Percentiles rank a stretch among this genome's conserved stretches.
Evolutionary conservation across 495 filamentous ascomycete genomes (phyloP).

Genomic region (Arthonia radiata): DNA sequence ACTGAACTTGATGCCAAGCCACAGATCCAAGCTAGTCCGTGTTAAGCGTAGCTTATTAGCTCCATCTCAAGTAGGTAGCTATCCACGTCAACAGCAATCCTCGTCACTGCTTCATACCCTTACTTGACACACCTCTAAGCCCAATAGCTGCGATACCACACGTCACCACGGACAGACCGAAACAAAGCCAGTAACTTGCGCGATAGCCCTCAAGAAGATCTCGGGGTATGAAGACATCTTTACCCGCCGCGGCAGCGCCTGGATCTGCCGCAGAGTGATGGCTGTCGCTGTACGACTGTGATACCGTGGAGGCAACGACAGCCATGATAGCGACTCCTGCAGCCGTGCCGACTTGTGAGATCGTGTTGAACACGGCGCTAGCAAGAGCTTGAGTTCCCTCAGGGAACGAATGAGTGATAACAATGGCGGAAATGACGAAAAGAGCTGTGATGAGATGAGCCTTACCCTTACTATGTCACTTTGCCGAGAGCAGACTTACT

Average conservation of each 20-base stretch:
- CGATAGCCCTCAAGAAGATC: conserved; percentile 34
- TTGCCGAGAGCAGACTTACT: too few relatives aligned
- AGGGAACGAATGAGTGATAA: conserved; percentile 34
- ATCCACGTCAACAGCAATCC: too few relatives aligned
- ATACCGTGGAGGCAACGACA: conserved; percentile 28
- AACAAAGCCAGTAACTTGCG: conserved; percentile 33
- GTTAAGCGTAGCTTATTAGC: too few relatives aligned
- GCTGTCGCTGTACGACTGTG: conserved; percentile 8
- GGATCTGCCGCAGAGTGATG: too few relatives aligned
- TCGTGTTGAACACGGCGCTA: conserved; percentile 38
- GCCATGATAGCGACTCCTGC: conserved; percentile 31
- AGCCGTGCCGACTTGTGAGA: conserved; percentile 33
- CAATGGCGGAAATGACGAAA: conserved; percentile 35
- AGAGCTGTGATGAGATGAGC: too few relatives aligned
- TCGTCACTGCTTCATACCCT: too few relatives aligned
- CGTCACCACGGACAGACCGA: conserved; percentile 21
- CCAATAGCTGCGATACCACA: conserved; percentile 20
- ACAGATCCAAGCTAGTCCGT: too few relatives aligned
- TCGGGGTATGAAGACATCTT: conserved; percentile 23
- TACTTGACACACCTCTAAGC: too few relatives aligned
- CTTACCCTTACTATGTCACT: too few relatives aligned
- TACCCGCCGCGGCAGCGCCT: too few relatives aligned
- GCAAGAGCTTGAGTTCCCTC: conserved; percentile 31
- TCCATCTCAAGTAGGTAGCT: too few relatives aligned
- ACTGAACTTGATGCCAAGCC: too few relatives aligned